A percentile compares a stretch with the other conserved stretches of the same genome.
Evolutionary conservation across 2,329 filamentous ascomycete genomes (phyloP).

Genomic region (Calonectria honghensis): DNA sequence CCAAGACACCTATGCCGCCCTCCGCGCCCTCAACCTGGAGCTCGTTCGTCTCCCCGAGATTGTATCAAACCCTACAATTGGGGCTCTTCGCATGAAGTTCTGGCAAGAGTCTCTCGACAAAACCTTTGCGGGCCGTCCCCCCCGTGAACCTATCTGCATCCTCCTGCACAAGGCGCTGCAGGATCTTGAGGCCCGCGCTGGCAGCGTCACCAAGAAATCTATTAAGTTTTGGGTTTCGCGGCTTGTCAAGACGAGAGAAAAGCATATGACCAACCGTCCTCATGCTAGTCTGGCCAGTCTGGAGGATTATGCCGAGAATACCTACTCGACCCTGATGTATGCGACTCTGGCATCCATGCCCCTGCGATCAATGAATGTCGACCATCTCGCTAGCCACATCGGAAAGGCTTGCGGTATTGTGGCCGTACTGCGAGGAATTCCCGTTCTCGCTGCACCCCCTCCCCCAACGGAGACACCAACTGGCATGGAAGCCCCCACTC

Average conservation of each 20-base stretch:
- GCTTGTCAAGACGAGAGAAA: constrained; percentile 87
- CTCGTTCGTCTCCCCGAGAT: constrained; percentile 92
- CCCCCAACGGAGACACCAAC: constrained; percentile 67
- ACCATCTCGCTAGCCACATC: constrained; percentile 95
- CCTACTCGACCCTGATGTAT: constrained; percentile 95
- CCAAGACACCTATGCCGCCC: constrained; percentile 89
- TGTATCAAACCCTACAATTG: constrained; percentile 90
- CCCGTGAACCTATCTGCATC: constrained; percentile 93
- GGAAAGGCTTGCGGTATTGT: constrained; percentile 95
- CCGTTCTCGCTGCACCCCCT: constrained; percentile 86
- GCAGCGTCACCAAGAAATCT: constrained; percentile 66
- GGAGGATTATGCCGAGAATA: constrained; percentile 94
- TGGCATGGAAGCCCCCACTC: constrained; percentile 62
- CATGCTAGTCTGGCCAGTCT: constrained; percentile 83
- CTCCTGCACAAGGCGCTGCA: constrained; percentile 84
- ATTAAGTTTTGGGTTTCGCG: constrained; percentile 85
- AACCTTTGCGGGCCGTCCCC: constrained; percentile 85
- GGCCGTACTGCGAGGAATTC: constrained; percentile 89
- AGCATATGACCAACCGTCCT: constrained; percentile 88
- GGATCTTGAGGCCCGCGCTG: constrained; percentile 71
- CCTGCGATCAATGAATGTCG: constrained; percentile 87
- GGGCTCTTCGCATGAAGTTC: constrained; percentile 93
- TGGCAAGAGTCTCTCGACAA: constrained; percentile 91
- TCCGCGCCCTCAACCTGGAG: constrained; percentile 95
- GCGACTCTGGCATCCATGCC: constrained; percentile 87